These are phyloP conservation scores for Amanita pseudoporphyria DNA, from an alignment of 768 basidiomycete genomes.

Conservation along the genomic window DNA sequence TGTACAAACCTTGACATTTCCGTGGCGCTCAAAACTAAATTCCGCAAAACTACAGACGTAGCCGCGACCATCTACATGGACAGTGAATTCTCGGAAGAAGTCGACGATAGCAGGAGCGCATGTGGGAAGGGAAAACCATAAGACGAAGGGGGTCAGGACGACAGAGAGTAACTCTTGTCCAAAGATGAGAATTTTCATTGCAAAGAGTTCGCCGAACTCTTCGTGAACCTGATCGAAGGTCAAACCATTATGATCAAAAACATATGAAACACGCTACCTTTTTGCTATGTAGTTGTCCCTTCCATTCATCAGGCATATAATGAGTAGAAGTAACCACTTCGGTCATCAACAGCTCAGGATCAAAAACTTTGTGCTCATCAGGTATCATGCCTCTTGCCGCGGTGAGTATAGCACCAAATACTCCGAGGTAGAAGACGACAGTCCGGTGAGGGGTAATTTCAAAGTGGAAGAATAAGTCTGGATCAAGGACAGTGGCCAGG, in stretches of 20 bases:
- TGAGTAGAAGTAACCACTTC: constrained; percentile 93
- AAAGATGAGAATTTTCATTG: constrained; percentile 87
- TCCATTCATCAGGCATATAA: constrained; percentile 94
- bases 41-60: constrained; percentile 98
- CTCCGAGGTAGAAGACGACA: constrained; percentile 83
- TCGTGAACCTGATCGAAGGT: constrained; percentile 60
- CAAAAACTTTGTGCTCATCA: constrained; percentile 88
- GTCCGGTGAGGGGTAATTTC: constrained; percentile 92
- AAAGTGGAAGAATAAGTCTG: constrained; percentile 87
- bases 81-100: constrained; percentile 96
- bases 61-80: constrained; percentile 93
- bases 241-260: background rate
- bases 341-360: constrained; percentile 86
- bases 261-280: constrained; percentile 35
- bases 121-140: constrained; percentile 85
- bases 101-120: constrained; percentile 91
- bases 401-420: constrained; percentile 84
- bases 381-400: constrained; percentile 93
- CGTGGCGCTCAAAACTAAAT: constrained; percentile 94
- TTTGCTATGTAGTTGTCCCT: constrained; percentile 79
- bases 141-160: constrained; percentile 85
- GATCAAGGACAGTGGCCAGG: constrained; percentile 85
- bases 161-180: constrained; percentile 85
- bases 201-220: constrained; percentile 87
- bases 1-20: constrained; percentile 69